phyloP scores from a whole-genome alignment of 1,139 yeast genomes.

The Pichia norvegensis region DNA sequence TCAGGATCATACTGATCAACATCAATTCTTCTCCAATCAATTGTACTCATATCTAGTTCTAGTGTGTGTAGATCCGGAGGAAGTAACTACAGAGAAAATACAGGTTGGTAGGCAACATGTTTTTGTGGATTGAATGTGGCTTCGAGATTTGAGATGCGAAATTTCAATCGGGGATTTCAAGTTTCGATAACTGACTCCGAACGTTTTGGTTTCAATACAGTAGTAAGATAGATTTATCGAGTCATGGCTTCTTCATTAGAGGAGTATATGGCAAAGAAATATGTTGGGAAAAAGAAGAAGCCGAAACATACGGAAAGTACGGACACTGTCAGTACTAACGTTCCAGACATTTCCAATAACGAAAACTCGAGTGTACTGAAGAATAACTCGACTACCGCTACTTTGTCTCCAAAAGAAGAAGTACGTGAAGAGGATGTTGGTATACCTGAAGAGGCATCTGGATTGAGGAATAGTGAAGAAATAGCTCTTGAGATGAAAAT shows the following conservation, averaged over 20 bases:
- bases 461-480: constrained; percentile 21
- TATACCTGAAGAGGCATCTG: too few relatives aligned
- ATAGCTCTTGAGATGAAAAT: constrained; percentile 12
- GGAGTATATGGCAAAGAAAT: constrained; percentile 15
- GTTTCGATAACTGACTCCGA: neutral
- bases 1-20: constrained; percentile 88
- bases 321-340: too few relatives aligned
- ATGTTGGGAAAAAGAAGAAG: constrained; percentile 9
- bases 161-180: neutral
- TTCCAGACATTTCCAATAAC: too few relatives aligned
- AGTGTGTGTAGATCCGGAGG: neutral
- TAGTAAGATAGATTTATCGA: too few relatives aligned
- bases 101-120: neutral
- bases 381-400: neutral
- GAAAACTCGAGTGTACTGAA: too few relatives aligned
- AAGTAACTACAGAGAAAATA: neutral
- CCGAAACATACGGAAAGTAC: too few relatives aligned
- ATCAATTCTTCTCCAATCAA: constrained; percentile 68
- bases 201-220: too few relatives aligned
- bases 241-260: constrained; percentile 5
- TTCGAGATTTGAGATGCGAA: too few relatives aligned
- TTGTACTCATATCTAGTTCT: constrained; percentile 15
- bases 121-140: too few relatives aligned
- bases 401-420: neutral
- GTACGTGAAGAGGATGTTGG: too few relatives aligned